Conservation (phyloP, 108 stramenopile genomes). For the Fistulifera solaris region DNA sequence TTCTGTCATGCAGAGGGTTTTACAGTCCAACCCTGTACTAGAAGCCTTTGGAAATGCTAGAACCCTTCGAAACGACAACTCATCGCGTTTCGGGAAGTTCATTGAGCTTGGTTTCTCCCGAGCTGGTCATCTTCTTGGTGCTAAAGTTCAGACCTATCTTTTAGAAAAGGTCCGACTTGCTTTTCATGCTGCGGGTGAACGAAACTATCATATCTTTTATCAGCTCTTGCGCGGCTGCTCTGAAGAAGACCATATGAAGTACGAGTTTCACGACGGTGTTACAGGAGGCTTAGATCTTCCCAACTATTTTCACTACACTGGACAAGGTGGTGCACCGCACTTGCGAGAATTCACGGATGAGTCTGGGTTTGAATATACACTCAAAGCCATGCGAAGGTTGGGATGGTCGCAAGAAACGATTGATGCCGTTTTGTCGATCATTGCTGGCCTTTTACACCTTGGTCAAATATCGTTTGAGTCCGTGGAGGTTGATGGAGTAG, state of each 20-base stretch:
- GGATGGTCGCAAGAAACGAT: slow-evolving; percentile 68
- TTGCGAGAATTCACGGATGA: slow-evolving; percentile 86
- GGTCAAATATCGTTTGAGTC: slow-evolving; percentile 78
- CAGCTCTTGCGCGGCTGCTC: slow-evolving; percentile 84
- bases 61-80: slow-evolving; percentile 99
- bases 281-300: slow-evolving; percentile 71
- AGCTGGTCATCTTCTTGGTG: slow-evolving; percentile 85
- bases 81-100: slow-evolving; percentile 98
- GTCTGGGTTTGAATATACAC: slow-evolving; percentile 73
- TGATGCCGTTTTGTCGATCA: slow-evolving; percentile 58
- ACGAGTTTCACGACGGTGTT: slow-evolving; percentile 63
- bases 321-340: slow-evolving; percentile 81
- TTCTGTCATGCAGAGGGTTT: slow-evolving; percentile 85
- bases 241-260: slow-evolving; percentile 75
- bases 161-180: slow-evolving; percentile 95
- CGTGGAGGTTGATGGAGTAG: slow-evolving; percentile 53
- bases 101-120: slow-evolving; percentile 92
- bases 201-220: slow-evolving; percentile 93
- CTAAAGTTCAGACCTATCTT: slow-evolving; percentile 92
- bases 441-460: slow-evolving; percentile 86
- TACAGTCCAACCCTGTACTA: slow-evolving; percentile 96
- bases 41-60: slow-evolving; percentile 99
- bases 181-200: slow-evolving; percentile 82
- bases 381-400: slow-evolving; percentile 75
- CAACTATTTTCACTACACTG: slow-evolving; percentile 74